A percentile compares a stretch with the other conserved stretches of the same genome.
phyloP scores from a whole-genome alignment of 1,284 basidiomycete genomes.

The Cronartium ribicola region DNA sequence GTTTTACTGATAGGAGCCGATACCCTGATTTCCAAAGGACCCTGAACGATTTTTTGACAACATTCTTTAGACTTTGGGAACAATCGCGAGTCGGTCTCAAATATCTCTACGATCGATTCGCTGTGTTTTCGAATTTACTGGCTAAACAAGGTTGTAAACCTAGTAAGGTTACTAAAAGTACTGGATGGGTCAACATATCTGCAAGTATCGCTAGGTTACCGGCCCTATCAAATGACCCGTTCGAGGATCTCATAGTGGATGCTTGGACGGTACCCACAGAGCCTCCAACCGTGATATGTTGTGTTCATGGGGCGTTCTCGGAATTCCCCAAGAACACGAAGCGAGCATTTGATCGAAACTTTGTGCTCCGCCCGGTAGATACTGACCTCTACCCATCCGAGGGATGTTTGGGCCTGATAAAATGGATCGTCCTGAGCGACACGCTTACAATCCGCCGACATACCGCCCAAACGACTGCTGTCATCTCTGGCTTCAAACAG shows the following conservation, averaged over 20 bases:
- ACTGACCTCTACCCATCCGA: conserved; percentile 29
- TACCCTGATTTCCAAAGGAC: conserved; percentile 14
- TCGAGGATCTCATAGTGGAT: conserved; percentile 32
- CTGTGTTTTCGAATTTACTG: conserved; percentile 37
- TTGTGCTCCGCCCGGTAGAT: conserved; percentile 38
- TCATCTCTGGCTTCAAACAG: conserved; percentile 19
- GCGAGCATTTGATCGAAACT: conserved; percentile 38
- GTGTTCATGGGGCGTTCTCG: conserved; percentile 32
- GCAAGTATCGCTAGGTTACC: conserved; percentile 34
- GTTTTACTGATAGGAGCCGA: conserved; percentile 17
- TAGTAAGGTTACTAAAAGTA: conserved; percentile 32
- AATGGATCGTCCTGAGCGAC: conserved; percentile 41
- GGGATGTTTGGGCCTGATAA: conserved; percentile 38
- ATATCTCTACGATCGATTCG: conserved; percentile 33
- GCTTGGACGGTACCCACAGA: conserved; percentile 7
- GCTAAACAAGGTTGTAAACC: conserved; percentile 36
- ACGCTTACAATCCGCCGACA: conserved; percentile 37
- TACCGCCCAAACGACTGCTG: conserved; percentile 9
- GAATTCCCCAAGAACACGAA: conserved; percentile 29
- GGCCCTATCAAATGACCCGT: conserved; percentile 37
- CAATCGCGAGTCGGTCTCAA: conserved; percentile 29
- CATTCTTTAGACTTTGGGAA: conserved; percentile 42
- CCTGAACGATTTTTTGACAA: conserved; percentile 37
- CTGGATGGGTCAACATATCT: conserved; percentile 31
- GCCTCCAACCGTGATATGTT: conserved; percentile 24